phyloP scores from a whole-genome alignment of 2,329 filamentous ascomycete genomes.

The Colletotrichum acutatum region DNA sequence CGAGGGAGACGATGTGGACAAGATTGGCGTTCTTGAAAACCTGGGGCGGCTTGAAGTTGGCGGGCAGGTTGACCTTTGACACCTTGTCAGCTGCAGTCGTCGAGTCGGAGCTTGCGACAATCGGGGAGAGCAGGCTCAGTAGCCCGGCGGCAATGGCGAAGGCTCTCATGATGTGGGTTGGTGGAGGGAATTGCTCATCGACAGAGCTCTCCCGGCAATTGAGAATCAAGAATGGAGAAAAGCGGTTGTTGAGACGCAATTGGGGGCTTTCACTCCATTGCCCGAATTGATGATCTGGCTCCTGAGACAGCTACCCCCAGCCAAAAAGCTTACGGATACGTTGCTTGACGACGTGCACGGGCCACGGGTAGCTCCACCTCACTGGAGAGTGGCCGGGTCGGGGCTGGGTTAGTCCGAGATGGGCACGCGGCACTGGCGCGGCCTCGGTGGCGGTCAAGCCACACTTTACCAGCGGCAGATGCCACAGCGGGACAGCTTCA shows the following conservation, averaged over 20 bases:
- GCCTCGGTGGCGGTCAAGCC: neutral
- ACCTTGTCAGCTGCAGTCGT: conserved; percentile 49
- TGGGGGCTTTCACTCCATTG: conserved; percentile 37
- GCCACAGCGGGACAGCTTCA: neutral
- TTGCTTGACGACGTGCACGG: conserved; percentile 44
- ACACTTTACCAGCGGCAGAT: neutral
- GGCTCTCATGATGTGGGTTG: conserved; percentile 55
- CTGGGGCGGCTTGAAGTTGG: conserved; percentile 84
- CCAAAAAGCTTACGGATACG: conserved; percentile 48
- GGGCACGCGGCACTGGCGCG: neutral
- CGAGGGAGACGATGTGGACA: conserved; percentile 88
- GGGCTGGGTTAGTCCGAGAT: conserved; percentile 19
- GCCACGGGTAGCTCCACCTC: neutral
- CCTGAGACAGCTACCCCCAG: conserved; percentile 42
- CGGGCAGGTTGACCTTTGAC: conserved; percentile 68
- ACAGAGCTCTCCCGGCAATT: conserved; percentile 38
- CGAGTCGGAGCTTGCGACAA: conserved; percentile 51
- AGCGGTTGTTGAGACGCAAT: conserved; percentile 33
- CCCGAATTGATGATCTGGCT: conserved; percentile 37
- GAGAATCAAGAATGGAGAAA: conserved; percentile 29
- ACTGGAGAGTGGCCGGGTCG: conserved; percentile 2
- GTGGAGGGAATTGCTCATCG: conserved; percentile 41
- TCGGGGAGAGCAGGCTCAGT: conserved; percentile 65
- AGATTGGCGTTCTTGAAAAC: conserved; percentile 95
- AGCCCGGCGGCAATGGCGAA: conserved; percentile 66